Percentiles rank a stretch among this genome's conserved stretches.
Evolutionary conservation across 1,284 basidiomycete species (phyloP).

Genomic region (Tilletia indica): DNA sequence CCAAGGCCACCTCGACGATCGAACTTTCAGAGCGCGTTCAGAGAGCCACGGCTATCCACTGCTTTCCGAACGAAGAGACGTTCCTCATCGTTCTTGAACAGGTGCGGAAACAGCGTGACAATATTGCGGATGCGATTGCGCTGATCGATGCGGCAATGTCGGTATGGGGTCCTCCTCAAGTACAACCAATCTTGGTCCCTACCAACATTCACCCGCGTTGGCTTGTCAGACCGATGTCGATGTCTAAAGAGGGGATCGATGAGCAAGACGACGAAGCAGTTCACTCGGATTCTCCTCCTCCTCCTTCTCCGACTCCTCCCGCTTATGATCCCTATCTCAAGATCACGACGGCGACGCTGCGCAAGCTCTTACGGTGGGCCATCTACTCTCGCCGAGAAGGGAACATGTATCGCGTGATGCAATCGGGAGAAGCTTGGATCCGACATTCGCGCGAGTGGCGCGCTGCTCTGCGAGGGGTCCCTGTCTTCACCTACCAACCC

Average conservation of each 20-base stretch:
- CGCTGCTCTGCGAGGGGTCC: not conserved
- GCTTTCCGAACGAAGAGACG: conserved; percentile 14
- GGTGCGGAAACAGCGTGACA: not conserved
- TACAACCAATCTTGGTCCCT: not conserved
- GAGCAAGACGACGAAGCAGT: not conserved
- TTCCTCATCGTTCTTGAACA: conserved; percentile 11
- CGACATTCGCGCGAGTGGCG: conserved; percentile 9
- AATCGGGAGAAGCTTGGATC: conserved; percentile 11
- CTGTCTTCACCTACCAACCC: not conserved
- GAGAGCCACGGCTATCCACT: not conserved
- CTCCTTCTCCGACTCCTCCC: too few relatives aligned
- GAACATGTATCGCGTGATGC: not conserved
- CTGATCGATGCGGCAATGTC: not conserved
- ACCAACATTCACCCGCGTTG: not conserved
- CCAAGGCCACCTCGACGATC: not conserved
- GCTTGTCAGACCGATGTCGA: not conserved
- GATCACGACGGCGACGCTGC: conserved; percentile 2
- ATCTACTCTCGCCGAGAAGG: not conserved
- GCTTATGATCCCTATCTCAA: not conserved
- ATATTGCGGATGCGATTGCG: not conserved
- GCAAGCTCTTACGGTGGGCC: conserved; percentile 9
- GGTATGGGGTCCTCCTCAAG: not conserved
- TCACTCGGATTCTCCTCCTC: not conserved
- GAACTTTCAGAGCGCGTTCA: not conserved
- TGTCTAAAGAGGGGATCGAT: not conserved